Evolutionary conservation across 129 eudicot species (phyloP).

Genomic region (Helianthus annuus): HanXRQr2.0-SUNRISE NC_035449.2:180913605-180914104

Average conservation of each 20-base stretch:
- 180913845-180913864: constrained; percentile 65
- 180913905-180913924: constrained; percentile 95
- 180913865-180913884: constrained; percentile 39
- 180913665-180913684: too few relatives aligned
- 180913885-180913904: constrained; percentile 77
- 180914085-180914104: too few relatives aligned
- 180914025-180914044: too few relatives aligned
- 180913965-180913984: not conserved
- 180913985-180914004: too few relatives aligned
- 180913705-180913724: constrained; percentile 52
- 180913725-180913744: constrained; percentile 82
- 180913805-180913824: constrained; percentile 71
- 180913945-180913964: not conserved
- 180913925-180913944: constrained; percentile 22
- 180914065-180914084: too few relatives aligned
- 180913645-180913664: too few relatives aligned
- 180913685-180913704: constrained; percentile 56
- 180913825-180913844: constrained; percentile 86
- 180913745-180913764: constrained; percentile 88
- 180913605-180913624: too few relatives aligned
- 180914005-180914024: too few relatives aligned
- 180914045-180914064: too few relatives aligned
- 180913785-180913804: constrained; percentile 92
- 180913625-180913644: too few relatives aligned
- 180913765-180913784: constrained; percentile 99